Base-by-base conservation (phyloP, 2,329 filamentous ascomycete genomes). In the Paraconiothyrium brasiliense region DNA sequence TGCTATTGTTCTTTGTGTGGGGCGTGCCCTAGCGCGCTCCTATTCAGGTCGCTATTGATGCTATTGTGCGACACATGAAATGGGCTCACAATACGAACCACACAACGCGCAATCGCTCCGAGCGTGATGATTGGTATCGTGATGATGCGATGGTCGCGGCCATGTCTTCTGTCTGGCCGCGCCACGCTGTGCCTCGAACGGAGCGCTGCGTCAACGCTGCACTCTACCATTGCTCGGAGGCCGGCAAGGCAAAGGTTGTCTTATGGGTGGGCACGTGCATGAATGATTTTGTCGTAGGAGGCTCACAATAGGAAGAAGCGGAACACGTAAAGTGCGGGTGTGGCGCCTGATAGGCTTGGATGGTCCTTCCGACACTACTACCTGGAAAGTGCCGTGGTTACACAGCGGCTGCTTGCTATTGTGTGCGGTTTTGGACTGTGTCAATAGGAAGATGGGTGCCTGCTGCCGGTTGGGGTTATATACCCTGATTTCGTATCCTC, bases 361-460 rank as follows among this genome's bases (percentile, higher is more conserved):
- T 51, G 22, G 14, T 41, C 4, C 30, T 47, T 35, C 35, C 35
- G 35, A 37, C 27, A 30, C 27, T 30, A 30, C 27, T 6, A 30
- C 50, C 37, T 35, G 55, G 32, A 54, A 57, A 62, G 56, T n/a
- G 14, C 16, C 32, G 22, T 30, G 16, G 51, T 43, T 32, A n/a
- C 37, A 20, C 39, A 54, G 3, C 10, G 37, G n/a, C n/a, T 58
- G 27, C 63, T 69, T 70, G 66, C 64, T 71, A 69, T 71, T 73
- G 68, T 71, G 63, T 64, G 58, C 50, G 52, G 64, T 71, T 70
- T 66, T 64, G 68, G 62, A 52, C 54, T 54, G 16, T 64, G 58
- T 69, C 58, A 69, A 70, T 71, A 67, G 54, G 39, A 44, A 30
- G 24, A 27, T 48, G n/a, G 52, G 50, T 2, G 58, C 39, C 39